Conservation (phyloP, 1,284 basidiomycete species). For the Rhodotorula sp. region DNA sequence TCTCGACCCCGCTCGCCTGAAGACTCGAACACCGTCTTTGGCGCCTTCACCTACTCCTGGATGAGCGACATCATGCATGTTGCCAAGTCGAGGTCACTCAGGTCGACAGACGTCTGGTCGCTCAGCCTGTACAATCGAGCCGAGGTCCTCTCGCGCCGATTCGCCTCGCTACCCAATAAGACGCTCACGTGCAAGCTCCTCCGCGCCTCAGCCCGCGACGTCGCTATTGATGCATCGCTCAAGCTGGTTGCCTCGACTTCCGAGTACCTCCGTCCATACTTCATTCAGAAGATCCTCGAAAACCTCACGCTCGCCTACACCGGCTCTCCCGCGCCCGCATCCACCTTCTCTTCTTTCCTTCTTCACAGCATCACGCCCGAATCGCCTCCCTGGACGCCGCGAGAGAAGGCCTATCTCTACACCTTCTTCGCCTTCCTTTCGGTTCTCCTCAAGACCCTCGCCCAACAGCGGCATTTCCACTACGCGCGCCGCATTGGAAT, state of each 20-base stretch:
- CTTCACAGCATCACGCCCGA: background rate
- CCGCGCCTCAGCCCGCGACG: slow-evolving; percentile 67
- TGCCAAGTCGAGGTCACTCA: slow-evolving; percentile 10
- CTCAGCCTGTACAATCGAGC: slow-evolving; percentile 63
- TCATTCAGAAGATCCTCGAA: slow-evolving; percentile 36
- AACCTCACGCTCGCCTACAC: slow-evolving; percentile 21
- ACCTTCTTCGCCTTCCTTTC: slow-evolving; percentile 55
- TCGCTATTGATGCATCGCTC: slow-evolving; percentile 71
- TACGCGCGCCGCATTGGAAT: slow-evolving; percentile 47
- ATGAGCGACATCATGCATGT: slow-evolving; percentile 62
- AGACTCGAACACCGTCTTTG: slow-evolving; percentile 69
- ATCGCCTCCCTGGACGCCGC: slow-evolving; percentile 38
- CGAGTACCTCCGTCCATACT: slow-evolving; percentile 32
- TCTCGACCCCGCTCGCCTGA: slow-evolving; percentile 58
- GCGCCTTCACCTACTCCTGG: slow-evolving; percentile 75
- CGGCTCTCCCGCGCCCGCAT: background rate
- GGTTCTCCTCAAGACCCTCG: slow-evolving; percentile 31
- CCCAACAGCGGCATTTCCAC: slow-evolving; percentile 51
- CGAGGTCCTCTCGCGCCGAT: slow-evolving; percentile 28
- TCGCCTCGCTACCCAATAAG: slow-evolving; percentile 37
- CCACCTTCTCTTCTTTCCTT: background rate
- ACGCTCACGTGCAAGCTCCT: slow-evolving; percentile 64
- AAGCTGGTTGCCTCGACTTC: slow-evolving; percentile 51
- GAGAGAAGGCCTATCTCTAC: slow-evolving; percentile 66
- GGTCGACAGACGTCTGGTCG: slow-evolving; percentile 60